These are phyloP conservation scores for Lasiosphaeria miniovina DNA, from an alignment of 495 filamentous ascomycete genomes.

Conservation along the genomic window DNA sequence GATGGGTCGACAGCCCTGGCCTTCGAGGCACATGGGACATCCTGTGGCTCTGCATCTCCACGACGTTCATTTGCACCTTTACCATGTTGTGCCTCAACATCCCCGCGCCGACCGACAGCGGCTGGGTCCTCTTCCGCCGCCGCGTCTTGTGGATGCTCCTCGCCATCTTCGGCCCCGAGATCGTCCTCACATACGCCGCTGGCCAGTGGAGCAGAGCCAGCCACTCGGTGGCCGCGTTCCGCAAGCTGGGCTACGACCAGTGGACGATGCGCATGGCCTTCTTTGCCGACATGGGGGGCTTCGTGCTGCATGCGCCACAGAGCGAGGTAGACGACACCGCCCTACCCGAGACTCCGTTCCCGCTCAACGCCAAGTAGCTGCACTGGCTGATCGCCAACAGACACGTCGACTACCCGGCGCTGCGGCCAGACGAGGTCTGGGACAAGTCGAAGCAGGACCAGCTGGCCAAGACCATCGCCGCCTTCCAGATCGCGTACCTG, in stretches of 20 bases:
- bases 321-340: too few species aligned
- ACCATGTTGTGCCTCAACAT: conserved; percentile 33
- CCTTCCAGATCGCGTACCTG: conserved; percentile 13
- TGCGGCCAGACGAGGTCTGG: conserved; percentile 2
- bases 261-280: conserved; percentile 40
- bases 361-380: conserved; percentile 35
- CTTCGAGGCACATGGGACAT: conserved; percentile 34
- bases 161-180: conserved; percentile 32
- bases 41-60: conserved; percentile 30
- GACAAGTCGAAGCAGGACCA: conserved; percentile 16
- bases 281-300: conserved; percentile 40
- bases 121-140: conserved; percentile 14
- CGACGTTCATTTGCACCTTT: conserved; percentile 30
- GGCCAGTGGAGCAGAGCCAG: conserved; percentile 12
- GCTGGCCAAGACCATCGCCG: conserved; percentile 5
- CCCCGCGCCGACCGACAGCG: conserved; percentile 22
- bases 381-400: conserved; percentile 28
- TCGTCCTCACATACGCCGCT: conserved; percentile 18
- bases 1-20: conserved; percentile 23
- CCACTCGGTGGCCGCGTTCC: conserved; percentile 15
- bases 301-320: too few species aligned
- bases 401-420: conserved; percentile 13
- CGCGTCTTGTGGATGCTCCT: conserved; percentile 27
- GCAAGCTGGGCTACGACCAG: conserved; percentile 13
- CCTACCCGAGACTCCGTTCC: conserved; percentile 28